phyloP scores from a whole-genome alignment of 2,329 filamentous ascomycete species.

The Setomelanomma holmii region DNA sequence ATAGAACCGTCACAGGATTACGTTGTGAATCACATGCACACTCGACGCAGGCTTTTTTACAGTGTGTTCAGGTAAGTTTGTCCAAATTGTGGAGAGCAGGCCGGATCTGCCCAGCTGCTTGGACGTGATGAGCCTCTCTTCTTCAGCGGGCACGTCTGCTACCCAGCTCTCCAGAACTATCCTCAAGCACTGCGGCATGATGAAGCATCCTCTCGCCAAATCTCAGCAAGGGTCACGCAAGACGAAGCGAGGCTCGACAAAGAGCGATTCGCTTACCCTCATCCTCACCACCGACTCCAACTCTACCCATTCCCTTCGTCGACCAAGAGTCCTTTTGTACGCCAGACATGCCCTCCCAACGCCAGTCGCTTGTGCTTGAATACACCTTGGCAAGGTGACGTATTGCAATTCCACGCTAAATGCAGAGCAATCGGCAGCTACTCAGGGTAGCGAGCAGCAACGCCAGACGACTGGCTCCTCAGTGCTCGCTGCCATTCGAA shows the following conservation, averaged over 20 bases:
- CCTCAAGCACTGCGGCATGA: no score
- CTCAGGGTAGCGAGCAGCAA: not conserved
- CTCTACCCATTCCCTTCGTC: not conserved
- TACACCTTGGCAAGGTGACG: constrained; percentile 23
- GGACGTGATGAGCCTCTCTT: not conserved
- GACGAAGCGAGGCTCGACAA: not conserved
- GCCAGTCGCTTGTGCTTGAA: constrained; percentile 48
- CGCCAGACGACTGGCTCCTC: not conserved
- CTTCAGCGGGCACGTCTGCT: not conserved
- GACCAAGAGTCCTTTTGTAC: constrained; percentile 13
- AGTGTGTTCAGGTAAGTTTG: not conserved
- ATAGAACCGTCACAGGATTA: no score
- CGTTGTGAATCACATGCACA: no score
- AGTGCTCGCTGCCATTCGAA: not conserved
- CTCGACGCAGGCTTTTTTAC: no score
- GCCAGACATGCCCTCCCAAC: constrained; percentile 37
- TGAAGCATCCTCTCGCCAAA: not conserved
- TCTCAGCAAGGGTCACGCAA: not conserved
- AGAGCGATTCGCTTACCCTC: no score
- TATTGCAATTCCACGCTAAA: constrained; percentile 37
- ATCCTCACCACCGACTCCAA: not conserved
- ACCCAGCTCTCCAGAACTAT: no score
- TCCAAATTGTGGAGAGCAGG: not conserved
- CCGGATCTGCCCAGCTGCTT: not conserved
- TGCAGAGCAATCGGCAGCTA: constrained; percentile 35